These are phyloP conservation scores for Termitomyces sp. DNA, from an alignment of 768 basidiomycete genomes.

Conservation along the genomic window DNA sequence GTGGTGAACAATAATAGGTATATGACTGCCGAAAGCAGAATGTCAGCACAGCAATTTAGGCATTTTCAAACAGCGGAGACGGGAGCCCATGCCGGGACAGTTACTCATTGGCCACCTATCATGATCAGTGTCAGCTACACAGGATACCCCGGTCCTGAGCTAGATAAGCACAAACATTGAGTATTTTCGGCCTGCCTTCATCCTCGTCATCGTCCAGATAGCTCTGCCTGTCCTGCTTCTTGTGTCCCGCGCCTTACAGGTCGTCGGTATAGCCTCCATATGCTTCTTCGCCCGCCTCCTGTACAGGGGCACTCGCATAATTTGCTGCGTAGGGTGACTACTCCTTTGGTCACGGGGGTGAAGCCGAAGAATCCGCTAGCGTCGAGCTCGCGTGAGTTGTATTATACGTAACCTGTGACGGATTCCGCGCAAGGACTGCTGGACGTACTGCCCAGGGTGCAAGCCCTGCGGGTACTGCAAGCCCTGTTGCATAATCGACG, in stretches of 20 bases:
- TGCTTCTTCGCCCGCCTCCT: too few species aligned
- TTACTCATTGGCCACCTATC: conserved; percentile 4
- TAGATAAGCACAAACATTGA: neutral
- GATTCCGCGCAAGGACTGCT: too few species aligned
- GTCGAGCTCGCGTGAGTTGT: neutral
- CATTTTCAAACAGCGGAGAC: neutral
- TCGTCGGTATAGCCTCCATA: conserved; percentile 21
- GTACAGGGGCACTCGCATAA: neutral
- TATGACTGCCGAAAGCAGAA: neutral
- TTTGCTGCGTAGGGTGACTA: neutral
- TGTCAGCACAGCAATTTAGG: neutral
- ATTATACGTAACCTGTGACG: neutral
- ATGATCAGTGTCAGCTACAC: neutral
- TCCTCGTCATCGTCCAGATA: neutral
- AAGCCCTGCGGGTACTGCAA: too few species aligned
- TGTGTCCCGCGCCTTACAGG: neutral
- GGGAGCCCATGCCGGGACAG: neutral
- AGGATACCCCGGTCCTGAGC: neutral
- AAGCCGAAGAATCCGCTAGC: neutral
- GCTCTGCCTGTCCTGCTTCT: neutral
- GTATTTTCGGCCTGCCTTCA: neutral
- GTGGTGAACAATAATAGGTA: neutral
- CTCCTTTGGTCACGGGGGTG: neutral
- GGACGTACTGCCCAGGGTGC: too few species aligned
- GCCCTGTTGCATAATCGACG: too few species aligned